phyloP scores from a whole-genome alignment of 2,329 filamentous ascomycete genomes.

The Alternaria brassicicola region DNA sequence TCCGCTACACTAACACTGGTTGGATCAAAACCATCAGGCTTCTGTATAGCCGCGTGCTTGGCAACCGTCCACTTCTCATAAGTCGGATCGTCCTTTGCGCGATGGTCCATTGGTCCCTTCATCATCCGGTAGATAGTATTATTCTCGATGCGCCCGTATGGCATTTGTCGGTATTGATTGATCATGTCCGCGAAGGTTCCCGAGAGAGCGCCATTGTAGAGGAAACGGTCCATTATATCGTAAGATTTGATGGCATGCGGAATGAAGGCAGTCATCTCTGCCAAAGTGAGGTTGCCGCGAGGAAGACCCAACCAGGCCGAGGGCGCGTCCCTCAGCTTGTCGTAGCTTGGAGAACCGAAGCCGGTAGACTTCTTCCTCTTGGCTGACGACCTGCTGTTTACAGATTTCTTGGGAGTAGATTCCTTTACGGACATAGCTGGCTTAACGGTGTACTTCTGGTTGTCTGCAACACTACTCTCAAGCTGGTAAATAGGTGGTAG shows the following conservation, averaged over 20 bases:
- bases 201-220: conserved; percentile 26
- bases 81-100: conserved; percentile 6
- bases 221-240: conserved; percentile 31
- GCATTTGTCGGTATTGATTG: conserved; percentile 25
- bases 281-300: conserved; percentile 30
- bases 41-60: conserved; percentile 12
- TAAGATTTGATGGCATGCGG: conserved; percentile 30
- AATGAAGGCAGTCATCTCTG: conserved; percentile 34
- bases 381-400: neutral
- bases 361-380: neutral
- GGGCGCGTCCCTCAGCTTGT: conserved; percentile 27
- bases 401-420: neutral
- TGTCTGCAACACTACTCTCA: neutral
- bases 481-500: conserved; percentile 13
- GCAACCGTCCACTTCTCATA: conserved; percentile 25
- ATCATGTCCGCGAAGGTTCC: conserved; percentile 21
- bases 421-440: neutral
- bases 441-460: neutral
- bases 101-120: conserved; percentile 21
- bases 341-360: neutral
- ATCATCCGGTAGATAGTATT: conserved; percentile 30
- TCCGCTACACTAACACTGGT: conserved; percentile 23
- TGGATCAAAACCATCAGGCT: conserved; percentile 15
- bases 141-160: conserved; percentile 4
- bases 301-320: conserved; percentile 25